Base-by-base conservation (phyloP, 1,284 basidiomycete species). In the Ganoderma sinense region DNA sequence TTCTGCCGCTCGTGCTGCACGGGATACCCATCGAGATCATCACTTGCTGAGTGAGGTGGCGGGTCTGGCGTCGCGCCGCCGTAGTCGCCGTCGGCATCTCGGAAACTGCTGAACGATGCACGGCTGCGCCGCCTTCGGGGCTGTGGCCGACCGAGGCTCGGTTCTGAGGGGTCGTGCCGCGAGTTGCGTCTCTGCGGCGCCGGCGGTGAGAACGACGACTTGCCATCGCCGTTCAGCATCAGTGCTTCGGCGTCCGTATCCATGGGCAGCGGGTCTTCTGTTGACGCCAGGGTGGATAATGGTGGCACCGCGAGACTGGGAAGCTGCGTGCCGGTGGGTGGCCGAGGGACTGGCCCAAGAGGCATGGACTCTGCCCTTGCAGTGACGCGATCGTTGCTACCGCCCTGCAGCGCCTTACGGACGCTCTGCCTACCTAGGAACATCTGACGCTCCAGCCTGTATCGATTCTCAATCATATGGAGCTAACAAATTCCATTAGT, bases 381-480 rank as follows among this genome's bases (percentile, higher is more conserved):
- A 8, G 73, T 65, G 2, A 56, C 26, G 23, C 71, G 73, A 7
- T 72, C 71, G 71, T 79, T 69, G 60, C 75, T 61, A 70, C 84
- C 71, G 66, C 78, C 71, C 65, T 82, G 83, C 60, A 85, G 78
- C 2, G 85, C 83, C 68, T 82, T 86, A 31, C 94, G 91, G 43
- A 95, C 87, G 66, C 88, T 86, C 76, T 92, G 89, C 16, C 97
- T 90, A 20, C 97, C 96, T 14, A 91, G 84, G 60, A 92, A 86
- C 66, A 98, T 94, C 73, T 97, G 92, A 60, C 91, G 90, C 81
- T 98, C 93, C 48, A 95, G 86, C 14, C 89, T 86, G 67, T 89
- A 85, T 39, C 97, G 86, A 78, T 98, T 98, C 76, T 93, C 89
- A 66, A 97, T 94, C 88, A 98, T 97, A 75, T 95, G 95, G 14